phyloP scores from a whole-genome alignment of 2,329 filamentous ascomycete genomes.

The Epichloe gansuensis region DNA sequence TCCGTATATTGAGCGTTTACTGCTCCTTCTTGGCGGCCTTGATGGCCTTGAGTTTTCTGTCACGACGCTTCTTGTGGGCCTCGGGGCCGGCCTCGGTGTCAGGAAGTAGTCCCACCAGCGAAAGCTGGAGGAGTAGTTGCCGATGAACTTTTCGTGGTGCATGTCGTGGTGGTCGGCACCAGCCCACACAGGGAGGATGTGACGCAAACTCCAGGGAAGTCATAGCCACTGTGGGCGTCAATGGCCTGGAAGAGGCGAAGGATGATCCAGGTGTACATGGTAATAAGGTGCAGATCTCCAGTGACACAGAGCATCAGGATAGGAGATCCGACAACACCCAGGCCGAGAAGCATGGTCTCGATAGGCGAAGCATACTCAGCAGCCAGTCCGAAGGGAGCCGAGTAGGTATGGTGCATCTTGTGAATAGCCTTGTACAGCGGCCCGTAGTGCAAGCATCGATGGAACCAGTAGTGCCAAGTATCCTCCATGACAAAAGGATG shows the following conservation, averaged over 20 bases:
- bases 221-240: constrained; percentile 93
- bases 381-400: constrained; percentile 88
- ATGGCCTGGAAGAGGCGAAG: constrained; percentile 93
- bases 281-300: constrained; percentile 82
- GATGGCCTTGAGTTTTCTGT: constrained; percentile 58
- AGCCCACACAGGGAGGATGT: constrained; percentile 96
- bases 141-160: constrained; percentile 97
- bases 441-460: constrained; percentile 86
- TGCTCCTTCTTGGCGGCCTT: constrained; percentile 51
- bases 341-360: constrained; percentile 86
- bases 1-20: constrained; percentile 25
- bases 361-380: constrained; percentile 97
- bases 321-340: constrained; percentile 73
- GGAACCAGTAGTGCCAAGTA: constrained; percentile 96
- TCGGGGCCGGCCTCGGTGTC: constrained; percentile 86
- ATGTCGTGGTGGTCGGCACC: constrained; percentile 93
- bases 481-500: constrained; percentile 91
- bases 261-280: constrained; percentile 96
- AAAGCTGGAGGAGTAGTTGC: constrained; percentile 97
- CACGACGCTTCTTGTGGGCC: constrained; percentile 71
- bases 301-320: constrained; percentile 76
- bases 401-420: constrained; percentile 99
- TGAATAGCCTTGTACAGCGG: constrained; percentile 93
- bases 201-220: constrained; percentile 94
- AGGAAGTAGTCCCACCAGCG: constrained; percentile 96